phyloP scores from a whole-genome alignment of 257 asterid genomes.

The Nicotiana benthamiana region DNA sequence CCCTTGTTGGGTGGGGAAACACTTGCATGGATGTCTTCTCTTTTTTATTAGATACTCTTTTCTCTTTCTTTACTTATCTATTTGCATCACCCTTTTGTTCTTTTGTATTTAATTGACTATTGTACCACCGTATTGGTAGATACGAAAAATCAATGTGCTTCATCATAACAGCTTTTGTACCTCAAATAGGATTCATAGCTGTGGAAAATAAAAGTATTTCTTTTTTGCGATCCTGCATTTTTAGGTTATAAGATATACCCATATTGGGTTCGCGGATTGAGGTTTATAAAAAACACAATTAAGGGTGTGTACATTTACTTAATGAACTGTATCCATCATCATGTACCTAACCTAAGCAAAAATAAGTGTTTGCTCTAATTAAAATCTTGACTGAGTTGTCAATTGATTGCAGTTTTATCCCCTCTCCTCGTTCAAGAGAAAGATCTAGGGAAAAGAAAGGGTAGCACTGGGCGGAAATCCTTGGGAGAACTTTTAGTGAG shows the following conservation, averaged over 20 bases:
- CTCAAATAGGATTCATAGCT: neutral
- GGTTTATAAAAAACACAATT: too few species aligned
- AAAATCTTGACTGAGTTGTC: neutral
- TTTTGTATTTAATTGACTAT: constrained; percentile 21
- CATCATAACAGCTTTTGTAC: constrained; percentile 13
- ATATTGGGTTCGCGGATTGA: neutral
- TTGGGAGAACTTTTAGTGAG: neutral
- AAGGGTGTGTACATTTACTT: too few species aligned
- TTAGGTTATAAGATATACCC: neutral
- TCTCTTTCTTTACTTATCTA: constrained; percentile 19
- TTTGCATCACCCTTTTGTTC: constrained; percentile 8
- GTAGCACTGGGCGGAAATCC: too few species aligned
- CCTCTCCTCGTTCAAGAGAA: neutral
- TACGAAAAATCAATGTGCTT: constrained; percentile 10
- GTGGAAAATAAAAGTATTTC: neutral
- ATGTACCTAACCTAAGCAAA: neutral
- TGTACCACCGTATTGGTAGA: constrained; percentile 23
- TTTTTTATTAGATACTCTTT: neutral
- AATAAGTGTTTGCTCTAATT: neutral
- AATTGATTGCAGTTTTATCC: neutral
- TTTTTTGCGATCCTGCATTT: neutral
- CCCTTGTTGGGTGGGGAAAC: constrained; percentile 2
- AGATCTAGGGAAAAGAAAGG: neutral
- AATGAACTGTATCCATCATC: neutral
- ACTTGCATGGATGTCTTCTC: constrained; percentile 22